phyloP scores from a whole-genome alignment of 2,329 filamentous ascomycete genomes.

The Verticillium nubilum region DNA sequence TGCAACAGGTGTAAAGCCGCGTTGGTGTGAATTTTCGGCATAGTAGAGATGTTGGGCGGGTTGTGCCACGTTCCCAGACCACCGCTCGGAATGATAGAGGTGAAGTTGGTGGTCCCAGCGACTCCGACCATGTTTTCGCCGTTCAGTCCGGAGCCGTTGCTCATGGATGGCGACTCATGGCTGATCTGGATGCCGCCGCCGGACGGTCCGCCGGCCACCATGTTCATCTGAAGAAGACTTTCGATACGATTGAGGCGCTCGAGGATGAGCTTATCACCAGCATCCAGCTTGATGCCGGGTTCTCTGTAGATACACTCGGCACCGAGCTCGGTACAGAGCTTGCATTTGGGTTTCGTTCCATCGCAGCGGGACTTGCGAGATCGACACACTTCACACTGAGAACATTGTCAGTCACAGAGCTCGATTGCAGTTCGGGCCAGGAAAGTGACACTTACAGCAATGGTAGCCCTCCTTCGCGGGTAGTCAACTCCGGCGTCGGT shows the following conservation, averaged over 20 bases:
- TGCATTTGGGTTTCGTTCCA: constrained; percentile 75
- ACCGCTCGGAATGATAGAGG: constrained; percentile 52
- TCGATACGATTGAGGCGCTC: constrained; percentile 76
- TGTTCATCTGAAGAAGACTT: constrained; percentile 66
- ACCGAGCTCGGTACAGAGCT: constrained; percentile 75
- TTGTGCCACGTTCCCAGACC: constrained; percentile 70
- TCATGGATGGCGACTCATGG: constrained; percentile 59
- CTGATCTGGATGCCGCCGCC: constrained; percentile 47
- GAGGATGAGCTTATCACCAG: constrained; percentile 79
- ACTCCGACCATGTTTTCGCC: constrained; percentile 50
- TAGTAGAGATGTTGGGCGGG: constrained; percentile 69
- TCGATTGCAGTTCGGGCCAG: not conserved
- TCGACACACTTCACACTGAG: constrained; percentile 75
- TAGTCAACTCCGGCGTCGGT: constrained; percentile 59
- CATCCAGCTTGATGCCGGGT: constrained; percentile 80
- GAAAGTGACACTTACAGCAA: constrained; percentile 47
- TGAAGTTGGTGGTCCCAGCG: constrained; percentile 37
- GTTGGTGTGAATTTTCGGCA: constrained; percentile 81
- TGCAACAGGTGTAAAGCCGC: constrained; percentile 73
- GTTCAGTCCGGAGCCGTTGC: constrained; percentile 56
- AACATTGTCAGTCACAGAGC: not conserved
- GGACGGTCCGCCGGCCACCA: constrained; percentile 40
- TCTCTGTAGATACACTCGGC: constrained; percentile 82
- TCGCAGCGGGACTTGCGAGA: constrained; percentile 77
- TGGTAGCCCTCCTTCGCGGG: constrained; percentile 58